Evolutionary conservation across 1,139 yeast species (phyloP), one percentile per base, ranked within the genome.

Genomic region (Lodderomyces pseudojiufengensis): DNA sequence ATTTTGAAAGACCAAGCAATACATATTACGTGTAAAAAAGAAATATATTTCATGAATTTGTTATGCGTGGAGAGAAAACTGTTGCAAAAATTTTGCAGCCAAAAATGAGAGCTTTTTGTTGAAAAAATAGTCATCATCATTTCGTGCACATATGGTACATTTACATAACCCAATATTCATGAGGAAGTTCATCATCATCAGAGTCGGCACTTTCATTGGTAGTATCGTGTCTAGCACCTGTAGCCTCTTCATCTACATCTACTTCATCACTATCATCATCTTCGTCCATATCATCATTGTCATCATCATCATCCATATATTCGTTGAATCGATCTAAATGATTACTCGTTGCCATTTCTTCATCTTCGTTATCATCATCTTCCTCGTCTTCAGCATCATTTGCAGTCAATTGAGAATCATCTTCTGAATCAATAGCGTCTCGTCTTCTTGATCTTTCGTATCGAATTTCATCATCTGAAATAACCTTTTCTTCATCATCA

Each of bases 141-240:
- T n/a, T n/a, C n/a, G n/a, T n/a, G n/a, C n/a, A n/a, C n/a, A 18
- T 5, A 18, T 18, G 5, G 7, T 18, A 18, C 20, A 18, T 20
- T 32, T 32, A 43, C 46, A 43, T 41, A 11, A 43, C 40, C 46
- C 46, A 43, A 21, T 41, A 41, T 32, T 43, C 48, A 34, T 40
- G 40, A 11, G 42, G 45, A 9, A 37, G 30, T 18, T 38, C 47
- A 30, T 41, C 41, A 10, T 40, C 45, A 22, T 32, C 24, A 9
- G 36, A 33, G 9, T 35, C 41, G 10, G 20, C 31, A 10, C 29
- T 27, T 3, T 36, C 39, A 11, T 24, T 27, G 7, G 20, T 7
- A 5, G 20, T 5, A 18, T 5, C 7, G 20, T 5, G 20, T 18
- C 7, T 5, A 18, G 7, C 20, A 3, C 27, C 31, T n/a, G n/a